Base-by-base conservation (phyloP, 2,329 filamentous ascomycete genomes). In the Fonsecaea multimorphosa region DNA sequence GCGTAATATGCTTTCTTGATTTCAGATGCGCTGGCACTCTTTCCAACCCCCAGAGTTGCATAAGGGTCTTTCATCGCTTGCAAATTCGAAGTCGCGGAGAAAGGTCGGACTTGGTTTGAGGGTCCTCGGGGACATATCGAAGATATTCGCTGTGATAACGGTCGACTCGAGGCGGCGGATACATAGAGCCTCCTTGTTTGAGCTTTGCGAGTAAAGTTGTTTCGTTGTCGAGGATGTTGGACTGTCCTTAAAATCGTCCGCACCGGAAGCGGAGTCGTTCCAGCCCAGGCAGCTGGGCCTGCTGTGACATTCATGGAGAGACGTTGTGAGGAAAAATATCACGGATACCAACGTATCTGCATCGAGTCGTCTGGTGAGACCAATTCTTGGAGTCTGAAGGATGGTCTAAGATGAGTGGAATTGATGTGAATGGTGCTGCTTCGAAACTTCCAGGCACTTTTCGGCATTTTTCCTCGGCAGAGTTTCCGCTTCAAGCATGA, bases 1-100 rank as follows among this genome's bases (percentile, higher is more conserved):
- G 93, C 92, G 77, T 99, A 99, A 82, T 99, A 99, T 2, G 95
- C 93, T 78, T 97, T 98, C 78, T 99, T 99, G 77, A 99, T 98
- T 38, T 98, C 94, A 66, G 87, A 83, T 2, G 92, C 82, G 1
- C 91, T 89, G n/a, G 95, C 92, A 68, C 80, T 85, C 77, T 94
- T 96, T 74, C 83, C 83, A 32, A 99, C 92, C 14, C 95, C 95
- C 31, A 99, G 88, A 3, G 91, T 86, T 70, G 88, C 86, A 79
- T 99, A 99, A 0, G 95, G 95, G 74, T 99, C 91, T 76, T 91
- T 87, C 52, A 89, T 89, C 27, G 87, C 86, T 76, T 89, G 88
- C 76, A 89, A 91, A 34, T 81, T 72, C 79, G 77, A 71, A 5
- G 78, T 79, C 12, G 79, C 72, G 66, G 82, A 81, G 66, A 84